Percentiles rank a stretch among this genome's conserved stretches.
These are phyloP conservation scores for Vanrija sp. DNA, from an alignment of 1,284 basidiomycete genomes.

Conservation along the genomic window DNA sequence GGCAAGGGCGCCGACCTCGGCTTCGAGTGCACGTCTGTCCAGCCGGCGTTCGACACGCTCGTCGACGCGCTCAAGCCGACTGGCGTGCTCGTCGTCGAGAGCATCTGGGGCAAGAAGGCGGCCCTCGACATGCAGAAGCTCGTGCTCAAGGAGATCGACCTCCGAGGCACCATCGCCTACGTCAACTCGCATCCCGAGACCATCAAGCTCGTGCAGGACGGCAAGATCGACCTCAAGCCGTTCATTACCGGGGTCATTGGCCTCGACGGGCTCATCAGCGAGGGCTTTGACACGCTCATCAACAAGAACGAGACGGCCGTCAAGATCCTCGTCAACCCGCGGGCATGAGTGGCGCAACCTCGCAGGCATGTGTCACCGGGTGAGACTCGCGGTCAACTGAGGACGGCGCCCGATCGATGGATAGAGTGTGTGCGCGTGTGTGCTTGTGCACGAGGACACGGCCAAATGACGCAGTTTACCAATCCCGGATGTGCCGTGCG, in stretches of 20 bases:
- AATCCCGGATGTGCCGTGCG: too few species aligned
- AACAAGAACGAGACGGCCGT: conserved; percentile 18
- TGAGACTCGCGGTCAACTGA: too few species aligned
- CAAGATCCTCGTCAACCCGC: conserved; percentile 21
- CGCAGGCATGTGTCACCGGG: too few species aligned
- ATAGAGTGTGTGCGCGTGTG: too few species aligned
- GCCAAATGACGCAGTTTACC: too few species aligned
- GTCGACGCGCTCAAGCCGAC: conserved; percentile 9
- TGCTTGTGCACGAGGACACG: too few species aligned
- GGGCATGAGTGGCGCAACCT: too few species aligned
- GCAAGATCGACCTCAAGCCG: conserved; percentile 15
- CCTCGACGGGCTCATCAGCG: conserved; percentile 11
- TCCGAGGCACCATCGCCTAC: conserved; percentile 15
- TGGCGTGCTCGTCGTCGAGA: conserved; percentile 12
- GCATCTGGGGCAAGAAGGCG: conserved; percentile 13
- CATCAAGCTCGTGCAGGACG: conserved; percentile 15
- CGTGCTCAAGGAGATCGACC: conserved; percentile 17
- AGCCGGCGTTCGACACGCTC: conserved; percentile 15
- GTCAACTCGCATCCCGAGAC: conserved; percentile 12
- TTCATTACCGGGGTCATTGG: conserved; percentile 18
- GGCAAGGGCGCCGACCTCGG: conserved; percentile 14
- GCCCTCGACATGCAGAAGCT: conserved; percentile 11
- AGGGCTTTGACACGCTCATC: conserved; percentile 16
- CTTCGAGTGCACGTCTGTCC: conserved; percentile 17
- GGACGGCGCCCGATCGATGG: too few species aligned